Evolutionary conservation across 2,329 filamentous ascomycete species (phyloP), one percentile per base, ranked within the genome.

Genomic region (Pestalotiopsis sp.): DNA sequence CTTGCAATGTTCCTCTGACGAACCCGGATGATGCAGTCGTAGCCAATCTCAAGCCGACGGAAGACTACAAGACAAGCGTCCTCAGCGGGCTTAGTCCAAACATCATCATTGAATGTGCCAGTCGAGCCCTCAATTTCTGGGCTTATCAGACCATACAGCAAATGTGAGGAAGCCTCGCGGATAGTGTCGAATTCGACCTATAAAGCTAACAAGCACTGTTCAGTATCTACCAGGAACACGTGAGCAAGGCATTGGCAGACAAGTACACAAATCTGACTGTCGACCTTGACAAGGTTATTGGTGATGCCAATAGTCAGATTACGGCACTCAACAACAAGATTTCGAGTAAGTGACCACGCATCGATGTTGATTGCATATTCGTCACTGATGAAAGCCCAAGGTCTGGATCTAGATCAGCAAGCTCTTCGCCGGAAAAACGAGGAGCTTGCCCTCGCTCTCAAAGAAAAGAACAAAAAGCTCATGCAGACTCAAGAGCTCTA

Each of bases 41-140:
- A 23, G 88, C 91, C 1, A 86, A 90, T 38, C 84, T 98, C 55
- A 92, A 91, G 69, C 94, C 94, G 0, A 91, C 90, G 0, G 95
- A 98, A 75, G 94, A 97, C 72, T 97, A 96, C 84, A 97, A 97
- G 79, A 94, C 93, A 0, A 95, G 91, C 69, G 88, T 97, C 0
- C 84, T 98, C 12, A 94, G 93, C 75, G 95, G 95, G 0, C 82
- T 98, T 1, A 93, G 90, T 69, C 95, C 95, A 0, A 91, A 87
- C 41, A 85, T 91, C 38, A 92, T 98, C 71, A 94, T 97, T 87
- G 95, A 97, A 74, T 97, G 94, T 79, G 92, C 93, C 25, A 90
- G 91, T 4, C 87, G 93, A 72, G 94, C 91, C 1, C 80, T 97
- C 71, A 89, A 87, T 39, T 97, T 97, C 77, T 97, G 94, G 91